Conservation (phyloP, 495 filamentous ascomycete species). For the Gamarada debralockiae region DNA sequence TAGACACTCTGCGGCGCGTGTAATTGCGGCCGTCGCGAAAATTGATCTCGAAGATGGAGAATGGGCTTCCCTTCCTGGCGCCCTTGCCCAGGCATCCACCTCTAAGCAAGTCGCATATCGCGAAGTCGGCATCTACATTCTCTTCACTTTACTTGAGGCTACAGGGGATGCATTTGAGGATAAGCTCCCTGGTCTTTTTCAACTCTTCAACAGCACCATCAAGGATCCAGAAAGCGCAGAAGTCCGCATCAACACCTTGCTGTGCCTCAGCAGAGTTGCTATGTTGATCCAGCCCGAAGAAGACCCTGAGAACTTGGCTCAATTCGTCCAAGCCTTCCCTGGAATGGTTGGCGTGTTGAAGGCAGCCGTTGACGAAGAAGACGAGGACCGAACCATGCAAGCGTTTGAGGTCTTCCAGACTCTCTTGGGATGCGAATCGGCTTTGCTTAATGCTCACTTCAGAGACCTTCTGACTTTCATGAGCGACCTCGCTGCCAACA, state of each 20-base stretch:
- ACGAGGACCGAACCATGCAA: conserved; percentile 84
- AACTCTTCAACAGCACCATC: conserved; percentile 83
- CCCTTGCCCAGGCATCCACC: conserved; percentile 68
- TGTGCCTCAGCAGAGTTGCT: conserved; percentile 84
- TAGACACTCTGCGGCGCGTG: conserved; percentile 81
- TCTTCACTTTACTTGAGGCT: conserved; percentile 85
- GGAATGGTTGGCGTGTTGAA: conserved; percentile 89
- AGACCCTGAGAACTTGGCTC: conserved; percentile 62
- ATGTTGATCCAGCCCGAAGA: conserved; percentile 86
- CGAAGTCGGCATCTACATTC: conserved; percentile 87
- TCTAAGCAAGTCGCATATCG: conserved; percentile 71
- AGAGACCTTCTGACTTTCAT: conserved; percentile 91
- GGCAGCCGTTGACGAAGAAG: conserved; percentile 65
- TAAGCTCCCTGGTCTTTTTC: conserved; percentile 71
- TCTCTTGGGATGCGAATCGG: conserved; percentile 81
- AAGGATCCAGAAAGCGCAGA: conserved; percentile 84
- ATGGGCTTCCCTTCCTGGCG: conserved; percentile 77
- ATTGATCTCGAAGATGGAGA: conserved; percentile 82
- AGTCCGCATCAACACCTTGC: conserved; percentile 91
- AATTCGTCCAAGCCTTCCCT: conserved; percentile 76
- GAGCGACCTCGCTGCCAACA: conserved; percentile 78
- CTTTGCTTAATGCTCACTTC: conserved; percentile 81
- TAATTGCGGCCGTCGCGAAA: conserved; percentile 82
- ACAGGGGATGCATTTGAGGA: conserved; percentile 76
- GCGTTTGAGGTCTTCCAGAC: conserved; percentile 98